phyloP scores from a whole-genome alignment of 441 rosid genomes.

The Daphne laureola region DNA sequence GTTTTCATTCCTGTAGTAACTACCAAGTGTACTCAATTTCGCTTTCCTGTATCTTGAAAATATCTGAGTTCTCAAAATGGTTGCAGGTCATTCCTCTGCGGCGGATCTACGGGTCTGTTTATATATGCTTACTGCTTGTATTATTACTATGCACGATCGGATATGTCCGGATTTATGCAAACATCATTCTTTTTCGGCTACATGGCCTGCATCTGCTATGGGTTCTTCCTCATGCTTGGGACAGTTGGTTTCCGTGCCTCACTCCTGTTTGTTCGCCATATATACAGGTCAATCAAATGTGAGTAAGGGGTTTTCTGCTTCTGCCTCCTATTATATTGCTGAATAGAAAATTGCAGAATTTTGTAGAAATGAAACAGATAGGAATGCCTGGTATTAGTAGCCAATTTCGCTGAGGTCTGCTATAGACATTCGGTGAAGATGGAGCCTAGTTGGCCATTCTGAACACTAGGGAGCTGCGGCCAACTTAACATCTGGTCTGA shows the following conservation, averaged over 20 bases:
- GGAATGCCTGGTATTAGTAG: no score
- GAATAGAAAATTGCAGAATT: no score
- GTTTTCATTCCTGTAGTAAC: no score
- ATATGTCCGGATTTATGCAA: constrained; percentile 65
- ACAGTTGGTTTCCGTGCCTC: constrained; percentile 53
- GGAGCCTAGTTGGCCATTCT: no score
- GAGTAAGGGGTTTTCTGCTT: constrained; percentile 22
- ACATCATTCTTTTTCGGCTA: constrained; percentile 57
- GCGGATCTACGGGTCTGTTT: constrained; percentile 51
- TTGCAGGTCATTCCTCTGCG: constrained; percentile 44
- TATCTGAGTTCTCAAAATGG: not conserved
- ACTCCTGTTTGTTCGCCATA: constrained; percentile 47
- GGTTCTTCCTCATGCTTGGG: constrained; percentile 66
- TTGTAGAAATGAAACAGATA: no score
- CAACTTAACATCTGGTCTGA: no score
- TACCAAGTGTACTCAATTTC: no score
- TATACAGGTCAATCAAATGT: constrained; percentile 51
- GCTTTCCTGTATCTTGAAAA: no score
- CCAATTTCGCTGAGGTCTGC: no score
- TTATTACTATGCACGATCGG: constrained; percentile 50
- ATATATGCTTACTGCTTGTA: constrained; percentile 54
- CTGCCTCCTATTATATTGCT: no score
- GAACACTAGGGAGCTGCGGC: no score
- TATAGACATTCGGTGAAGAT: no score
- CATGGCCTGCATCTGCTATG: constrained; percentile 61